Percentiles rank a stretch among this genome's conserved stretches.
Conservation (phyloP, 129 eudicot genomes). For the Lactuca saligna region DNA sequence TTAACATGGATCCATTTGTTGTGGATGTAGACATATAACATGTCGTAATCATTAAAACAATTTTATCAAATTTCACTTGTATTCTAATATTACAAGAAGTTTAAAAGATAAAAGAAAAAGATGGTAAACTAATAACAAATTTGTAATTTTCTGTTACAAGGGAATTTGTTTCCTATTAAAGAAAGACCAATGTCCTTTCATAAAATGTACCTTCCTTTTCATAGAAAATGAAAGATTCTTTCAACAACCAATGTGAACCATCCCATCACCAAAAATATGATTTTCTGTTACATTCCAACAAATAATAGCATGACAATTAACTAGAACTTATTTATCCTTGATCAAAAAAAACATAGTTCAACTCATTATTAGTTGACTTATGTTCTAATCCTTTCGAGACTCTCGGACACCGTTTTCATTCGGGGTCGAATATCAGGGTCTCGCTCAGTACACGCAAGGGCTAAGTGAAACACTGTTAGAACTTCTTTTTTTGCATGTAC, state of each 20-base stretch:
- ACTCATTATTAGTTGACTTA: slow-evolving; percentile 21
- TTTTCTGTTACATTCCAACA: slow-evolving; percentile 25
- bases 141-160: too few species aligned
- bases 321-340: slow-evolving; percentile 19
- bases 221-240: slow-evolving; percentile 15
- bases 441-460: slow-evolving; percentile 80
- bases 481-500: slow-evolving; percentile 87
- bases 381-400: slow-evolving; percentile 67
- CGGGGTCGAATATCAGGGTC: slow-evolving; percentile 91
- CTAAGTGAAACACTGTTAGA: slow-evolving; percentile 62
- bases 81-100: too few species aligned
- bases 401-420: slow-evolving; percentile 76
- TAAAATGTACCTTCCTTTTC: slow-evolving; percentile 24
- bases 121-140: too few species aligned
- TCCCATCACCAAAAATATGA: slow-evolving; percentile 26
- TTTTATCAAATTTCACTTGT: too few species aligned
- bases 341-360: slow-evolving; percentile 18
- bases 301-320: slow-evolving; percentile 11
- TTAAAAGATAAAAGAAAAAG: too few species aligned
- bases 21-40: too few species aligned
- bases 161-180: too few species aligned
- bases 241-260: slow-evolving; percentile 21
- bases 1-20: too few species aligned
- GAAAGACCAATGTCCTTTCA: background rate
- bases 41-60: too few species aligned